Conservation (phyloP, 139 green algal species). For the Pedinophyceae sp. region DNA sequence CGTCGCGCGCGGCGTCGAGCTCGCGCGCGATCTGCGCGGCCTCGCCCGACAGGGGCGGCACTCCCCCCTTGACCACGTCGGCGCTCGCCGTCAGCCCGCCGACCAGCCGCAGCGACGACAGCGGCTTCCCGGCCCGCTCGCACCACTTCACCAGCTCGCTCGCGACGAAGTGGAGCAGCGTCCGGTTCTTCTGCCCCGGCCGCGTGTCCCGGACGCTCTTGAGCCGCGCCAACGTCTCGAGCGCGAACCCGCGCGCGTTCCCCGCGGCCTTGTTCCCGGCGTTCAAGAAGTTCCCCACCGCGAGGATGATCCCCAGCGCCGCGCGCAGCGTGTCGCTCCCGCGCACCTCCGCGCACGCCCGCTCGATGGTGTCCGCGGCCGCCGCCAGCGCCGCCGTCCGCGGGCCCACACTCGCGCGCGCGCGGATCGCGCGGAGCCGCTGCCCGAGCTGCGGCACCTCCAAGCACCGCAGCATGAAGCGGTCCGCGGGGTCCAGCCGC, state of each 20-base stretch:
- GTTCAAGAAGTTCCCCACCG: slow-evolving; percentile 41
- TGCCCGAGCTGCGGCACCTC: not conserved
- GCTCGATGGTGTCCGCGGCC: slow-evolving; percentile 1
- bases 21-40: too few relatives aligned
- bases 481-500: too few relatives aligned
- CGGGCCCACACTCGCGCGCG: not conserved
- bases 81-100: too few relatives aligned
- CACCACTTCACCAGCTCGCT: slow-evolving; percentile 18
- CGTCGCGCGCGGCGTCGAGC: too few relatives aligned
- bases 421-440: slow-evolving; percentile 6
- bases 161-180: slow-evolving; percentile 43
- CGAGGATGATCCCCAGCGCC: slow-evolving; percentile 25
- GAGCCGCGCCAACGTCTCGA: slow-evolving; percentile 32
- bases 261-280: slow-evolving; percentile 18
- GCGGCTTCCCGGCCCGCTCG: too few relatives aligned
- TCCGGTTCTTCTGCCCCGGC: slow-evolving; percentile 10
- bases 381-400: not conserved
- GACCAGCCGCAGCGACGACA: too few relatives aligned
- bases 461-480: slow-evolving; percentile 28
- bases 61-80: too few relatives aligned
- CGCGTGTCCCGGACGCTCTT: slow-evolving; percentile 19
- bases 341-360: slow-evolving; percentile 24
- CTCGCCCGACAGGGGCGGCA: too few relatives aligned
- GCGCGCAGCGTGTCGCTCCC: slow-evolving; percentile 15
- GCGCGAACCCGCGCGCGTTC: slow-evolving; percentile 18